Evolutionary conservation across 176 grass and related monocot genomes (phyloP), one percentile per base, ranked within the genome.

Genomic region (Bromus sterilis): DNA sequence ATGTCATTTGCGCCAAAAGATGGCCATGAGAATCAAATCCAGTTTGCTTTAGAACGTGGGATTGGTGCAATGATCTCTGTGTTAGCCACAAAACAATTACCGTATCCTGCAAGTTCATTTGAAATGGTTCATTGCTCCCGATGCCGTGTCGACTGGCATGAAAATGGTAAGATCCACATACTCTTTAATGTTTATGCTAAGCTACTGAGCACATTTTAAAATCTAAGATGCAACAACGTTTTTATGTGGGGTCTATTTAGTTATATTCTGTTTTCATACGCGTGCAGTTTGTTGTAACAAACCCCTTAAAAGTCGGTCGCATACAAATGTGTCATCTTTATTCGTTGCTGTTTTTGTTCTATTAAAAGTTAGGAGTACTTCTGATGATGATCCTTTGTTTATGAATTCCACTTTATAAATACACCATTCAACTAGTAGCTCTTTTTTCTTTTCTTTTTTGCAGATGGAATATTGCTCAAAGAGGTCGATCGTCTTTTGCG

Each of bases 1-100:
- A 91, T 98, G 95, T 93, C 96, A 80, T 93, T 99, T 91, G 93
- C 93, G 30, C 96, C 96, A 39, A 99, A 95, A 90, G 93, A 93
- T 58, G 96, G 85, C 66, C 93, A 99, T 86, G 96, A 99, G 83
- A 99, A 99, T 90, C 91, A 99, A 75, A 99, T 99, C 64, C 96
- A 99, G 77, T 99, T 93, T 93, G 89, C 93, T 42, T 79, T 99
- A 71, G 96, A 99, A 80, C 87, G 96, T 86, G 96, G 93, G 75
- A 95, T 99, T 83, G 80, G 89, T 59, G 93, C 96, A 84, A 91
- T 95, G 86, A 93, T 99, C 56, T 95, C 93, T 75, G 87, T 93
- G 42, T 78, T 99, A 48, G 90, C 96, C 49, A 95, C 93, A n/a
- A 99, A 95, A 39, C 93, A 99, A 78, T 89, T 93, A 49, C 90